These are phyloP conservation scores for Botrytis hyacinthi DNA, from an alignment of 2,329 filamentous ascomycete genomes.

Conservation along the genomic window DNA sequence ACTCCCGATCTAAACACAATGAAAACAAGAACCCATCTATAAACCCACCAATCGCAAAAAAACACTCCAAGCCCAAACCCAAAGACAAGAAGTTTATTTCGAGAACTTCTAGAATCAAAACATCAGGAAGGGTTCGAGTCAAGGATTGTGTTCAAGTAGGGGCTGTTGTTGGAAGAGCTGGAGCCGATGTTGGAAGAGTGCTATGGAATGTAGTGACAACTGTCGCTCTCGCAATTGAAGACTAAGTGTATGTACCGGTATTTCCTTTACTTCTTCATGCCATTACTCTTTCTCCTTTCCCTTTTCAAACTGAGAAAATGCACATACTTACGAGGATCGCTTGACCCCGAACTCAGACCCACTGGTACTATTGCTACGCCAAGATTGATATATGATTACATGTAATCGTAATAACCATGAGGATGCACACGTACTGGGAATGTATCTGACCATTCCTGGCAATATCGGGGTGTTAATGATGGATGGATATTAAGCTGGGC, in stretches of 20 bases:
- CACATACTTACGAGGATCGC: background rate
- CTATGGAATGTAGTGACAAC: rapidly evolving
- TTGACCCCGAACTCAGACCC: background rate
- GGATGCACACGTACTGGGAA: background rate
- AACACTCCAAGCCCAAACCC: rapidly evolving
- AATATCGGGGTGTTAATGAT: background rate
- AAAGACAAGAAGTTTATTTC: background rate
- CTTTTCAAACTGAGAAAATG: background rate
- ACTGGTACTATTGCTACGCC: background rate
- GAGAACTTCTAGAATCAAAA: background rate
- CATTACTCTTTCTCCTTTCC: background rate
- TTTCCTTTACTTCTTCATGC: background rate
- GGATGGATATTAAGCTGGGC: background rate
- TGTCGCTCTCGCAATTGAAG: rapidly evolving
- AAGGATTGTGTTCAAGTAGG: background rate
- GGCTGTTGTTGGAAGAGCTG: background rate
- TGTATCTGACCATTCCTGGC: background rate
- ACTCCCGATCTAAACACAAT: background rate
- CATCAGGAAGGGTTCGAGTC: background rate
- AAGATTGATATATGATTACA: background rate
- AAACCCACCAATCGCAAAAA: background rate
- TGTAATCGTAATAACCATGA: background rate
- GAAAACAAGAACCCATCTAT: background rate
- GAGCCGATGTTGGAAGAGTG: background rate
- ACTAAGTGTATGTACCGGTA: background rate